Conservation (phyloP, 2,329 filamentous ascomycete species). For the Hypocrella siamensis region DNA sequence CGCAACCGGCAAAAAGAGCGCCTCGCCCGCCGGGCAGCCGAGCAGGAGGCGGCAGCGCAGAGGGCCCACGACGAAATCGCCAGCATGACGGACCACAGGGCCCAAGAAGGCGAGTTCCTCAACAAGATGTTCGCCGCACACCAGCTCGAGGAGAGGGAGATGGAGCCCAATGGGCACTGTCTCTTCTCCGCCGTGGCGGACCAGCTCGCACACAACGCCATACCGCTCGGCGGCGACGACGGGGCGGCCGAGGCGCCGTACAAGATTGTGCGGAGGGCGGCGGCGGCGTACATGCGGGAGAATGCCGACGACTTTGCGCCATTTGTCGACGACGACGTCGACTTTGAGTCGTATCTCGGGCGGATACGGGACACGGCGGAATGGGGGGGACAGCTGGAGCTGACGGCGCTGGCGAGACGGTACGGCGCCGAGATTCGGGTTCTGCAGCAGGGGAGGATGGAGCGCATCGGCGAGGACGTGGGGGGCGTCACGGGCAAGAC, state of each 20-base stretch:
- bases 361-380: conserved; percentile 79
- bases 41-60: conserved; percentile 53
- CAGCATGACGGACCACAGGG: conserved; percentile 56
- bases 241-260: conserved; percentile 32
- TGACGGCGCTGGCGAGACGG: conserved; percentile 66
- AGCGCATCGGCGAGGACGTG: conserved; percentile 45
- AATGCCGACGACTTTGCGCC: conserved; percentile 71
- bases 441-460: conserved; percentile 68
- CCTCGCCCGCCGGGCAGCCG: conserved; percentile 74
- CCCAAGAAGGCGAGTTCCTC: conserved; percentile 57
- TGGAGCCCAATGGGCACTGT: conserved; percentile 86
- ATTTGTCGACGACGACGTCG: conserved; percentile 82
- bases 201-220: conserved; percentile 1
- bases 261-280: conserved; percentile 49
- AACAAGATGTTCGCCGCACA: conserved; percentile 45
- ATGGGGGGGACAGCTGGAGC: conserved; percentile 89
- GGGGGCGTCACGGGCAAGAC: conserved; percentile 33
- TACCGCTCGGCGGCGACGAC: neutral
- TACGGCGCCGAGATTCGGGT: conserved; percentile 74
- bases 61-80: conserved; percentile 63
- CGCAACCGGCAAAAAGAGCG: conserved; percentile 85
- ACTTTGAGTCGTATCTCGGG: conserved; percentile 52
- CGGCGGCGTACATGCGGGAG: conserved; percentile 60
- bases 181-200: conserved; percentile 56
- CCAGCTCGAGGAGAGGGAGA: conserved; percentile 57